Evolutionary conservation across 345 rosid species (phyloP).

Genomic region (Leavenworthia alabamica): DNA sequence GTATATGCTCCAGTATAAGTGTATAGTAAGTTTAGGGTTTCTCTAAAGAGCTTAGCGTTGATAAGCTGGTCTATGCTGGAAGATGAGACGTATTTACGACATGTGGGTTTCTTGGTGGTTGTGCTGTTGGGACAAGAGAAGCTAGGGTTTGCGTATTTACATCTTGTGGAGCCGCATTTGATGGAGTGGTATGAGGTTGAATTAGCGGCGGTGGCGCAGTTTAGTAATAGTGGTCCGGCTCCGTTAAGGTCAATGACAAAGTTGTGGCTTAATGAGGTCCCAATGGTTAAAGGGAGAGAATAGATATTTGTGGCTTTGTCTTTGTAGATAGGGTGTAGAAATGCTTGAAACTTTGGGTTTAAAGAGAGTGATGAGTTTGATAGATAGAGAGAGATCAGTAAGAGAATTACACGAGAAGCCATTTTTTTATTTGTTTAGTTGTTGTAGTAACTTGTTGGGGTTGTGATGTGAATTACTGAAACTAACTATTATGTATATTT

Average conservation of each 20-base stretch:
- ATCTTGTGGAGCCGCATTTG: slow-evolving; percentile 12
- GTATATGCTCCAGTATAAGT: background rate
- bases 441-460: too few relatives aligned
- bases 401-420: background rate
- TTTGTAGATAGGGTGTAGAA: background rate
- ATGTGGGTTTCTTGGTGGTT: background rate
- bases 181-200: slow-evolving; percentile 5
- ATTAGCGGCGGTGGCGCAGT: background rate
- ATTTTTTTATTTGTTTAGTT: too few relatives aligned
- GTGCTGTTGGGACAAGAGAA: background rate
- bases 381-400: background rate
- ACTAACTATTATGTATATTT: background rate
- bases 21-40: background rate
- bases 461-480: background rate
- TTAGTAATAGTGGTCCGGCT: background rate
- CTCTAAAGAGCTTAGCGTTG: slow-evolving; percentile 2
- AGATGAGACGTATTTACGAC: background rate
- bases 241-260: slow-evolving; percentile 8
- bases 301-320: background rate
- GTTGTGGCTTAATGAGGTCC: background rate
- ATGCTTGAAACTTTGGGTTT: background rate
- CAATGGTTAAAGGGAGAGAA: background rate
- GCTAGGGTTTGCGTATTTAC: background rate
- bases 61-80: too few relatives aligned
- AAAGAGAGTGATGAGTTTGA: background rate